These are phyloP conservation scores for Umbilicus rupestris DNA, from an alignment of 164 flowering plant species.

Conservation along the genomic window DNA sequence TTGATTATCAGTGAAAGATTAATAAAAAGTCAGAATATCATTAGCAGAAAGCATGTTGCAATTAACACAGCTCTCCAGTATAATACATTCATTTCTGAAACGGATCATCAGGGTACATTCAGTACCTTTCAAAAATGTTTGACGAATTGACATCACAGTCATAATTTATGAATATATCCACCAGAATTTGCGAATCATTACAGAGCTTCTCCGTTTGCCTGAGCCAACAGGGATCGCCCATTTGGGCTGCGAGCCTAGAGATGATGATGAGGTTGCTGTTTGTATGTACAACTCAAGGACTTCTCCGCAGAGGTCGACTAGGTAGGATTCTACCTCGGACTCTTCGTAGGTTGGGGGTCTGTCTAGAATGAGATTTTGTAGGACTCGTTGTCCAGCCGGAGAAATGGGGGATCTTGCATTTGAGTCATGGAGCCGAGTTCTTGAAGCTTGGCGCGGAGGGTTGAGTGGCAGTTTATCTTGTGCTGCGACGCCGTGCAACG, in stretches of 20 bases:
- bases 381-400: slow-evolving; percentile 86
- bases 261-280: no score
- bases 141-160: no score
- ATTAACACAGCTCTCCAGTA: no score
- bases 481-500: slow-evolving; percentile 61
- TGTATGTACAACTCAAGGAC: slow-evolving; percentile 72
- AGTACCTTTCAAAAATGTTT: no score
- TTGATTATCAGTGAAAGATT: no score
- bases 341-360: slow-evolving; percentile 43
- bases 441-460: slow-evolving; percentile 64
- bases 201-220: no score
- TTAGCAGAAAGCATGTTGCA: no score
- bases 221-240: slow-evolving; percentile 81
- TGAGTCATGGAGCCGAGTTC: slow-evolving; percentile 78
- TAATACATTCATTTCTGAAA: no score
- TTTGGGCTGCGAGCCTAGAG: slow-evolving; percentile 23
- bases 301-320: slow-evolving; percentile 72
- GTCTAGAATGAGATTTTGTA: slow-evolving; percentile 73
- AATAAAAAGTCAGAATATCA: no score
- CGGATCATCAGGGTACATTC: no score
- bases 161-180: no score
- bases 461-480: slow-evolving; percentile 49
- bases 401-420: slow-evolving; percentile 93
- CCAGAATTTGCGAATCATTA: no score
- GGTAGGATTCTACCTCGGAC: slow-evolving; percentile 49